A percentile compares a stretch with the other conserved stretches of the same genome.
Conservation (phyloP, 2,329 filamentous ascomycete genomes). For the Leptographium lundbergii region DNA sequence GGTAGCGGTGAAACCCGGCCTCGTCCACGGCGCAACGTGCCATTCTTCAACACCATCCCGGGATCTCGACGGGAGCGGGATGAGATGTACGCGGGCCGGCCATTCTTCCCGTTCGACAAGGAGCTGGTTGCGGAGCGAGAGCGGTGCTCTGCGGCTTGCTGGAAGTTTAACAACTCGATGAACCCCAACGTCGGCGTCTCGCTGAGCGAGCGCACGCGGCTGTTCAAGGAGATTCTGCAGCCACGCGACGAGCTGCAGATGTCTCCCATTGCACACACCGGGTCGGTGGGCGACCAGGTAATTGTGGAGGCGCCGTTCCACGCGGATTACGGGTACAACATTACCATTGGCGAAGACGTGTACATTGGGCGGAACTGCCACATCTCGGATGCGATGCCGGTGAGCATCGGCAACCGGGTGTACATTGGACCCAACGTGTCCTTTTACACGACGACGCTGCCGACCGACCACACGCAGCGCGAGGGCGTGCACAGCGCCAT, state of each 20-base stretch:
- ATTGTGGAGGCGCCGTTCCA: slow-evolving; percentile 78
- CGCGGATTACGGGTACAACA: slow-evolving; percentile 94
- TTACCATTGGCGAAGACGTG: slow-evolving; percentile 74
- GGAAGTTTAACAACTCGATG: slow-evolving; percentile 74
- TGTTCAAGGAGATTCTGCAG: slow-evolving; percentile 61
- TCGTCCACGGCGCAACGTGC: slow-evolving; percentile 42
- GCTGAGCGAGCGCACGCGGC: slow-evolving; percentile 50
- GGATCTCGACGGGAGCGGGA: slow-evolving; percentile 55
- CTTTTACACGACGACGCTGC: slow-evolving; percentile 64
- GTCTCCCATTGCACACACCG: slow-evolving; percentile 42
- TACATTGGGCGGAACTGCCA: slow-evolving; percentile 73
- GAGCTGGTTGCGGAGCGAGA: slow-evolving; percentile 76
- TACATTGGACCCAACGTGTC: slow-evolving; percentile 76
- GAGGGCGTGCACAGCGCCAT: slow-evolving; percentile 63
- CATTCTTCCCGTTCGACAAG: slow-evolving; percentile 68
- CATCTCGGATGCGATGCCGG: slow-evolving; percentile 74
- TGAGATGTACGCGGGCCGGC: slow-evolving; percentile 71
- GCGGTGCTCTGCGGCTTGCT: slow-evolving; percentile 67
- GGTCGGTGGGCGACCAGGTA: slow-evolving; percentile 59
- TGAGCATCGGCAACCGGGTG: slow-evolving; percentile 67
- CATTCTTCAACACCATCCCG: slow-evolving; percentile 30
- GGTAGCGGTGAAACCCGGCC: background rate
- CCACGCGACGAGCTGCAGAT: slow-evolving; percentile 44
- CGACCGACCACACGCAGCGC: slow-evolving; percentile 59
- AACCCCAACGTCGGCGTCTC: slow-evolving; percentile 64